A percentile compares a stretch with the other conserved stretches of the same genome.
Evolutionary conservation across 805 yeast species (phyloP).

Genomic region (Lipomyces mesembrius): DNA sequence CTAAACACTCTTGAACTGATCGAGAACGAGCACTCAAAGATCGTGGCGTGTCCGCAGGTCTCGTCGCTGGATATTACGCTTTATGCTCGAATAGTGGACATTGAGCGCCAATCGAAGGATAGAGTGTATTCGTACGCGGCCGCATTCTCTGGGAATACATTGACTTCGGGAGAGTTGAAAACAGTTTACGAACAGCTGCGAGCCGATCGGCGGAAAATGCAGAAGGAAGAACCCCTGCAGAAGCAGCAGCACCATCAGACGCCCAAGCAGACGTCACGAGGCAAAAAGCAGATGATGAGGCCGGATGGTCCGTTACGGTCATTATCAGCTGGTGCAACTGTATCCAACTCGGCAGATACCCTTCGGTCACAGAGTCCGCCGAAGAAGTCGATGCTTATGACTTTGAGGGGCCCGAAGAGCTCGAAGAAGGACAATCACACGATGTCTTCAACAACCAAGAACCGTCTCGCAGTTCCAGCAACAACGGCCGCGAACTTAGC

Average conservation of each 20-base stretch:
- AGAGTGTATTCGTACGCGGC: constrained; percentile 41
- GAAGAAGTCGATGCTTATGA: constrained; percentile 37
- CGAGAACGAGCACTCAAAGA: constrained; percentile 43
- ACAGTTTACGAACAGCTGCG: constrained; percentile 31
- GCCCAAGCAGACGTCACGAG: not conserved
- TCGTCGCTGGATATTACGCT: constrained; percentile 46
- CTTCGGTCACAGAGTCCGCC: constrained; percentile 29
- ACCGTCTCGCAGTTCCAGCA: constrained; percentile 15
- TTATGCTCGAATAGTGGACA: constrained; percentile 47
- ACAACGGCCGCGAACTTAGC: constrained; percentile 11
- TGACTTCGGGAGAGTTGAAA: constrained; percentile 27
- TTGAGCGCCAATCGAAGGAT: constrained; percentile 50
- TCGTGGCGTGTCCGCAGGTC: constrained; percentile 44
- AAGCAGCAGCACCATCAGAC: constrained; percentile 4
- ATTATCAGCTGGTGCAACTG: constrained; percentile 16
- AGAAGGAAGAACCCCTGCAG: constrained; percentile 11
- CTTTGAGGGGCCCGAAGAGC: constrained; percentile 29
- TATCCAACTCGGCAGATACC: constrained; percentile 3
- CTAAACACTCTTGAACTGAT: constrained; percentile 45
- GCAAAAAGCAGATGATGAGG: not conserved
- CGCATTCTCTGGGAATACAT: constrained; percentile 22
- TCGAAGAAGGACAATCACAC: constrained; percentile 21
- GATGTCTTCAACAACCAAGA: constrained; percentile 4
- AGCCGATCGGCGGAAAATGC: constrained; percentile 25
- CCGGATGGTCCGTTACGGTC: constrained; percentile 14